These are phyloP conservation scores for Croton setiger DNA, from an alignment of 441 rosid species.

Conservation along the genomic window DNA sequence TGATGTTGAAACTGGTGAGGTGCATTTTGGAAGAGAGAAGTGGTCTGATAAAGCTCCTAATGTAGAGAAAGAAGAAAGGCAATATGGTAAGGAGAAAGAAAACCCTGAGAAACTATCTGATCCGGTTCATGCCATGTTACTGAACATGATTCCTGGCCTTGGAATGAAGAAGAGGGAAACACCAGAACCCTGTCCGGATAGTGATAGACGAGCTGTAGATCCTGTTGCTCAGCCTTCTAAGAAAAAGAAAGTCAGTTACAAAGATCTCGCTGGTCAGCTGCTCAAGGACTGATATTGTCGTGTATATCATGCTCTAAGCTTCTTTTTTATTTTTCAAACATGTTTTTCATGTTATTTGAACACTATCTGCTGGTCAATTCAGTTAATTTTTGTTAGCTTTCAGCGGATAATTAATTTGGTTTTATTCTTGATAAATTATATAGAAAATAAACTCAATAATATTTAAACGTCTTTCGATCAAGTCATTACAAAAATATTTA, in stretches of 20 bases:
- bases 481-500: too few species aligned
- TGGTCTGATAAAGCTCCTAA: slow-evolving; percentile 4
- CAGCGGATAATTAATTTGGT: too few species aligned
- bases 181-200: slow-evolving; percentile 16
- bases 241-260: slow-evolving; percentile 91
- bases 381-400: too few species aligned
- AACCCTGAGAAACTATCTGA: slow-evolving; percentile 41
- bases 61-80: slow-evolving; percentile 1
- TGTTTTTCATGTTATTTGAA: too few species aligned
- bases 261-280: slow-evolving; percentile 59
- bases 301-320: too few species aligned
- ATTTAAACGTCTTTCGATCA: too few species aligned
- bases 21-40: background rate
- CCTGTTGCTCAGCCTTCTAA: slow-evolving; percentile 34
- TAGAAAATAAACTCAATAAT: too few species aligned
- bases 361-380: too few species aligned
- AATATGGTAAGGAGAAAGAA: slow-evolving; percentile 10
- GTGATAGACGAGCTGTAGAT: slow-evolving; percentile 28
- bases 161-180: slow-evolving; percentile 40
- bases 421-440: too few species aligned
- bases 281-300: slow-evolving; percentile 48
- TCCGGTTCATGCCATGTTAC: slow-evolving; percentile 80
- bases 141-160: slow-evolving; percentile 86
- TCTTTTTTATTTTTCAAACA: too few species aligned
- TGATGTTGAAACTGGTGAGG: slow-evolving; percentile 12